These are phyloP conservation scores for Yarrowia sp. DNA, from an alignment of 805 yeast species.

Conservation along the genomic window DNA sequence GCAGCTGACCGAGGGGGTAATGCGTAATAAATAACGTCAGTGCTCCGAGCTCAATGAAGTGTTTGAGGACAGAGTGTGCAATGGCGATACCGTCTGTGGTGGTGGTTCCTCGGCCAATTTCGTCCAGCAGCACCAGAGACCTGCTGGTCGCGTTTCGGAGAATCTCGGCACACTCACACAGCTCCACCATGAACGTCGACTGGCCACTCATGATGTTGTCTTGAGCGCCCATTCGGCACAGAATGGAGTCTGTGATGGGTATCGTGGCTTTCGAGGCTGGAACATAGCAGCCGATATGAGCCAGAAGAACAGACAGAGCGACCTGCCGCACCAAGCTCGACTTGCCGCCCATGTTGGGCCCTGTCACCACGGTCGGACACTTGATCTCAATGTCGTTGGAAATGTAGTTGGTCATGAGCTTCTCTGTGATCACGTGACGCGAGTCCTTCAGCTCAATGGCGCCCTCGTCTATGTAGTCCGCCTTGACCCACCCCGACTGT, in stretches of 20 bases:
- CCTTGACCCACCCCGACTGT: conserved; percentile 57
- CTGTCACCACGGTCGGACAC: conserved; percentile 72
- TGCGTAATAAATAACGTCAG: conserved; percentile 84
- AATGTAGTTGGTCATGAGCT: conserved; percentile 71
- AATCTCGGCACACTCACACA: conserved; percentile 69
- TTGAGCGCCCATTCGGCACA: conserved; percentile 60
- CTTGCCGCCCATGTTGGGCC: conserved; percentile 91
- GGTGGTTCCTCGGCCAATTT: conserved; percentile 78
- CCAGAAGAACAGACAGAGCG: conserved; percentile 72
- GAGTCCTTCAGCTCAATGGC: conserved; percentile 61
- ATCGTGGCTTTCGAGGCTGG: conserved; percentile 69
- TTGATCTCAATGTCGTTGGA: conserved; percentile 56
- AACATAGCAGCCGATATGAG: conserved; percentile 77
- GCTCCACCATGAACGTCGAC: conserved; percentile 83
- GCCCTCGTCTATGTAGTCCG: conserved; percentile 57
- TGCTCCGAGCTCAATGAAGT: conserved; percentile 59
- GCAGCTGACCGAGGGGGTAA: conserved; percentile 68
- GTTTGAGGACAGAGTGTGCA: conserved; percentile 73
- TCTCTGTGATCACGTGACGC: conserved; percentile 72
- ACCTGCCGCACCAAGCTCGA: conserved; percentile 77
- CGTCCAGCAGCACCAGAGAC: conserved; percentile 73
- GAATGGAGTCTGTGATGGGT: conserved; percentile 69
- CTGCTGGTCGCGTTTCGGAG: conserved; percentile 57
- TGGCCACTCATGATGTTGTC: conserved; percentile 78
- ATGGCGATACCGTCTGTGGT: conserved; percentile 82